Base-by-base conservation (phyloP, 75 land plant species). In the Cunninghamia lanceolata region DNA sequence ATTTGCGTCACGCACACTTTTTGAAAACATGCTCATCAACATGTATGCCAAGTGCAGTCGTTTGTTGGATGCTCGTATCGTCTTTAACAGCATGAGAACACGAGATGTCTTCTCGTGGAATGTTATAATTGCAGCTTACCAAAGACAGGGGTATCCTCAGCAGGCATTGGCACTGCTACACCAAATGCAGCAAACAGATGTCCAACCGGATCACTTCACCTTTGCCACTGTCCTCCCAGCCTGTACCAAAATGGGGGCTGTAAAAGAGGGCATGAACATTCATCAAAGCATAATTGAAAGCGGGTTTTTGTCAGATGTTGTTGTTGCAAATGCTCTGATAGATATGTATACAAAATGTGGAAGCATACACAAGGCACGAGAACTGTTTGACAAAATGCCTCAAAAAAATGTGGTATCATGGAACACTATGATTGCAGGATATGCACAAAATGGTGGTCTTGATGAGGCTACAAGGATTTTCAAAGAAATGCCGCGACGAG, bases 301-400 rank as follows among this genome's bases (percentile, higher is more conserved):
- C 1, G 70, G 70, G 25, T 66, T 66, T 66, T 28, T 6, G 30
- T 66, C 70, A 28, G 30, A 66, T 66, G 70, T 16, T 8, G 70
- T 66, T 66, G 70, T 66, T 21, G 30, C 70, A 66, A 66, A 66
- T 66, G 70, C 30, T 66, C 30, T 66, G 70, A 66, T 66, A 16
- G 70, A 66, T 8, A 66, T 66, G 70, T 66, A 66, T 66, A 28
- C 70, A 25, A 66, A 66, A 28, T 66, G 25, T 66, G 70, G 70
- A 39, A 77, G 42, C 7, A 77, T 77, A 17, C 9, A 21, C 0
- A 40, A 77, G 21, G 81, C 81, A 36, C 81, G 25, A 21, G 25
- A 17, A 40, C 42, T 53, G 3, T 83, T 83, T 53, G 39, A 46
- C 35, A 83, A 83, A 83, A 83, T 83, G 84, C 84, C 77, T 15